Percentiles rank a stretch among this genome's conserved stretches.
Evolutionary conservation across 768 basidiomycete species (phyloP).

Genomic region (Hortiboletus flavorubellus): DNA sequence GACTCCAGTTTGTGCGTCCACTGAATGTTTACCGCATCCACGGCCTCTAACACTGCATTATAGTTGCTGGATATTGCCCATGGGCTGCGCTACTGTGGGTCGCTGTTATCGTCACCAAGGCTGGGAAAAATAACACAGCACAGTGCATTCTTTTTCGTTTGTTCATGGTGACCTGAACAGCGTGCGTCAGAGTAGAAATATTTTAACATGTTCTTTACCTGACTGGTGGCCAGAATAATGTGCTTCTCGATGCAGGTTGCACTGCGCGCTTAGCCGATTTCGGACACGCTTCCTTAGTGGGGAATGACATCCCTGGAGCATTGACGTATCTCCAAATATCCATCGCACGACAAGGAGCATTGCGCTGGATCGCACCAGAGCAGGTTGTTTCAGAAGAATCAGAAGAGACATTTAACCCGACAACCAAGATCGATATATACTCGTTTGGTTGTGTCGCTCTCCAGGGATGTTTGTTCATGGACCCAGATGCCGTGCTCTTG

Average conservation of each 20-base stretch:
- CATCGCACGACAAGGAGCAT: conserved; percentile 32
- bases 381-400: too few relatives aligned
- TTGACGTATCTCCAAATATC: neutral
- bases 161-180: neutral
- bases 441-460: too few relatives aligned
- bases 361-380: conserved; percentile 43
- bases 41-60: conserved; percentile 15
- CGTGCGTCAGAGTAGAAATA: neutral
- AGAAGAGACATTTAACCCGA: neutral
- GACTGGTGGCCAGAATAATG: neutral
- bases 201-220: neutral
- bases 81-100: conserved; percentile 12
- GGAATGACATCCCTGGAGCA: neutral
- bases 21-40: conserved; percentile 13
- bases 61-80: conserved; percentile 14
- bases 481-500: too few relatives aligned
- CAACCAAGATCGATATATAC: too few relatives aligned
- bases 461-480: too few relatives aligned
- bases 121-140: neutral
- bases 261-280: neutral
- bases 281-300: neutral
- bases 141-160: neutral
- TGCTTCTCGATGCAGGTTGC: neutral
- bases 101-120: neutral
- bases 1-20: conserved; percentile 12